Base-by-base conservation (phyloP, 2,329 filamentous ascomycete species). In the Neopestalotiopsis clavispora region DNA sequence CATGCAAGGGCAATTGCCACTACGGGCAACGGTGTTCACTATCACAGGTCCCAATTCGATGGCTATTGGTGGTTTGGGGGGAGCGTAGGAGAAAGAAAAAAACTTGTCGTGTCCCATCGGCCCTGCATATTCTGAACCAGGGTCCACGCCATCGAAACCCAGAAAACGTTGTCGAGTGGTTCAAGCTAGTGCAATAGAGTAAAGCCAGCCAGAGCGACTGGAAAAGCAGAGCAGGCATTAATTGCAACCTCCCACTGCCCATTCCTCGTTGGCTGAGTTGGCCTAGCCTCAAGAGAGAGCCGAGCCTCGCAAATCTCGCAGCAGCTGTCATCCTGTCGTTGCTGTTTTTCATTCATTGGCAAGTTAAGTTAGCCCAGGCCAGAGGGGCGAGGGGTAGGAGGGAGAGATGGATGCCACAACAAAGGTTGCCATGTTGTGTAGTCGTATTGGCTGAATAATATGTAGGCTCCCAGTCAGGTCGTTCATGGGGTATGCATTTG, bases 111-210 rank as follows among this genome's bases (percentile, higher is more conserved):
- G 61, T 23, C 13, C 23, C 57, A 7, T 65, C 30, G 63, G 20
- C 63, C 63, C 63, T 65, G 63, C 63, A 65, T 65, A 57, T 52
- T 28, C n/a, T 17, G 45, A n/a, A 17, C 45, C 14, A 56, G 38
- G n/a, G 30, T 20, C 40, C 20, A 56, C 28, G 49, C 45, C 52
- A 65, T 2, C 42, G 14, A n/a, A 12, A 65, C 20, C 63, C 42
- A 65, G 20, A 65, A 64, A n/a, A 28, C 32, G 63, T 65, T 57
- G 23, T 65, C 52, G 63, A 65, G 7, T 65, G 63, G 63, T 56
- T 45, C 14, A 23, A 13, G n/a, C n/a, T 14, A 28, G 45, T 20
- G 45, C 34, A 38, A 38, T 6, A 7, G 10, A 52, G 57, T 12
- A 60, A 38, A 38, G 34, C 6, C 34, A 38, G 6, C 20, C 23